Evolutionary conservation across 2,329 filamentous ascomycete genomes (phyloP), one percentile per base, ranked within the genome.

Genomic region (Phialophora chinensis): DNA sequence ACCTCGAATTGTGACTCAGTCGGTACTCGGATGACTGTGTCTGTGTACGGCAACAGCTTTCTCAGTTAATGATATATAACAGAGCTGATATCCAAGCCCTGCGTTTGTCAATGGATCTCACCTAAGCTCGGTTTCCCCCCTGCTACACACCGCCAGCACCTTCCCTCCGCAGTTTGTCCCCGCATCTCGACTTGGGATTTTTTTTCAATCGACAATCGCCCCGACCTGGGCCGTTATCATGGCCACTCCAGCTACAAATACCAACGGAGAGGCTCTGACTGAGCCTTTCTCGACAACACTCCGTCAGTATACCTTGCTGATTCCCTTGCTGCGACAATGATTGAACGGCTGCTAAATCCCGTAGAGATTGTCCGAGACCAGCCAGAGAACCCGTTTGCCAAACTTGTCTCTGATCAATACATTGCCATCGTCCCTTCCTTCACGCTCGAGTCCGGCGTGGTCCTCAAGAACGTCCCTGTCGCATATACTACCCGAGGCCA

Each of bases 391-490:
- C 94, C 93, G 33, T 98, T 93, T 77, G 88, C 91, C 67, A 81
- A 85, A 70, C 85, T 98, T 75, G 96, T 99, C 60, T 90, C 92
- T 60, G 90, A 97, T 74, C 95, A 98, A 80, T 85, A 90, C 62
- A 90, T 96, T 75, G 92, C 91, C 65, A 87, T 95, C 67, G 87
- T 99, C 63, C 94, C 95, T 1, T 89, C 89, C 29, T 97, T 97
- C 78, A 93, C 90, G 8, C 90, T 99, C 71, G 95, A 99, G 79
- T 98, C 93, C 1, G 95, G 95, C 57, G 92, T 91, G 27, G 90
- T 87, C 0, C 85, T 99, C 23, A 82, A 85, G 72, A 95, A 98
- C 86, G 86, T 89, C 17, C 86, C 85, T 2, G 81, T 90, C 59
- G 87, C 87, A 65, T 89, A 89, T 79, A 89, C 87, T 66, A 87